Evolutionary conservation across 2,329 filamentous ascomycete species (phyloP).

Genomic region (Cladobotryum mycophilum): DNA sequence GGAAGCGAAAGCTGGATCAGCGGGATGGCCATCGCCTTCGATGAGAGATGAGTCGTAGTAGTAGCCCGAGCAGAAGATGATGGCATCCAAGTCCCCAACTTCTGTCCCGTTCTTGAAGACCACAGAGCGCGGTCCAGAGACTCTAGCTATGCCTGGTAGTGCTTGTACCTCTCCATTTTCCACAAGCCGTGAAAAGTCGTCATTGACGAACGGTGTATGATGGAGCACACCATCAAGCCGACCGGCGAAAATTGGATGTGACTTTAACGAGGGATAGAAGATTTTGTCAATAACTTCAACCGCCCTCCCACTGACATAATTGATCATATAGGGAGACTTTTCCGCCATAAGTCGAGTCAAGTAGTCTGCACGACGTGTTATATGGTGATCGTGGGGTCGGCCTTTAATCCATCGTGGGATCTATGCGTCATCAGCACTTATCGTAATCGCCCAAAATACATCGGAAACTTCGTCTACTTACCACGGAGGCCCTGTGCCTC

Average conservation of each 20-base stretch:
- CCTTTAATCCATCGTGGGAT: slow-evolving; percentile 5
- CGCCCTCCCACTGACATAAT: slow-evolving; percentile 6
- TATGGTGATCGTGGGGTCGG: slow-evolving; percentile 6
- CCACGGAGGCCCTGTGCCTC: slow-evolving; percentile 23
- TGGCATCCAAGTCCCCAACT: slow-evolving; percentile 27
- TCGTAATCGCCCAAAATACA: too few relatives aligned
- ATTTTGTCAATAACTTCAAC: slow-evolving; percentile 6
- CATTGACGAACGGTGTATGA: slow-evolving; percentile 22
- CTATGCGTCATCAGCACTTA: background rate
- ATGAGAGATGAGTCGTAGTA: slow-evolving; percentile 24
- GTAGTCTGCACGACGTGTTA: slow-evolving; percentile 3
- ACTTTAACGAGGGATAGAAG: slow-evolving; percentile 2
- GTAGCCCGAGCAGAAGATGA: slow-evolving; percentile 29
- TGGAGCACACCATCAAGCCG: slow-evolving; percentile 13
- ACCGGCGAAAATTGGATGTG: slow-evolving; percentile 3
- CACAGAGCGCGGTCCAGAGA: slow-evolving; percentile 24
- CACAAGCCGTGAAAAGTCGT: slow-evolving; percentile 23
- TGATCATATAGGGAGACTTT: slow-evolving; percentile 2
- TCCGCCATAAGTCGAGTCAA: background rate
- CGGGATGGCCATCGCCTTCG: slow-evolving; percentile 22
- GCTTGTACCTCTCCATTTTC: slow-evolving; percentile 21
- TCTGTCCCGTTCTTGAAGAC: slow-evolving; percentile 23
- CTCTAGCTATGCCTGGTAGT: slow-evolving; percentile 21
- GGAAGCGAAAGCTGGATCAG: slow-evolving; percentile 20
- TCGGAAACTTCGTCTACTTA: slow-evolving; percentile 12